Percentiles rank a stretch among this genome's conserved stretches.
Evolutionary conservation across 225 moss, liverwort and hornwort species (phyloP).

Genomic region (Physcomitrium patens): DNA sequence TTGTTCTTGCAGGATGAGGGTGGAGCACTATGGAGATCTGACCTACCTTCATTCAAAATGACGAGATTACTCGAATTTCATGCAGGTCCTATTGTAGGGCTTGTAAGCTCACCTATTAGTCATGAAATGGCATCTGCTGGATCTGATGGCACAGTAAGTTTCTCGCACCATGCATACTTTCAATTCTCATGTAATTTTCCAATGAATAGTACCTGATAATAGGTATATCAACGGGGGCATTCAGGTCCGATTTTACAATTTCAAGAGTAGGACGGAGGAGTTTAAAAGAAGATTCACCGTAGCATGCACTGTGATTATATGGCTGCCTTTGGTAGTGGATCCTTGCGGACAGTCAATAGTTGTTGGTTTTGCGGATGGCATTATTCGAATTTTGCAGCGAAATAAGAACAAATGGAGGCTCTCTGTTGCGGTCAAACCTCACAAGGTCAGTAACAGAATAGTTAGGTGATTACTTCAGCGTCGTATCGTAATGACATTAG

Average conservation of each 20-base stretch:
- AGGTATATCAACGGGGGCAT: slow-evolving; percentile 14
- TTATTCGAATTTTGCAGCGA: slow-evolving; percentile 66
- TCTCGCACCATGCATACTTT: slow-evolving; percentile 16
- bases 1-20: slow-evolving; percentile 79
- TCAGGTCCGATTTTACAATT: slow-evolving; percentile 87
- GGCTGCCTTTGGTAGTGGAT: slow-evolving; percentile 82
- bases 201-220: slow-evolving; percentile 18
- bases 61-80: slow-evolving; percentile 88
- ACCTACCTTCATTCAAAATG: slow-evolving; percentile 73
- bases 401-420: slow-evolving; percentile 73
- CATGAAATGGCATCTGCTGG: slow-evolving; percentile 84
- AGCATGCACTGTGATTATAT: slow-evolving; percentile 71
- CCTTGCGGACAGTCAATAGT: slow-evolving; percentile 67
- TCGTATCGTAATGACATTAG: not conserved
- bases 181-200: not conserved
- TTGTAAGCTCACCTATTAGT: slow-evolving; percentile 81
- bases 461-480: not conserved
- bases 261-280: slow-evolving; percentile 61
- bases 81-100: slow-evolving; percentile 78
- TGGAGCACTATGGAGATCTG: slow-evolving; percentile 89
- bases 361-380: slow-evolving; percentile 85
- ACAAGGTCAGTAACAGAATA: slow-evolving; percentile 64
- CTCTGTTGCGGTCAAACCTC: slow-evolving; percentile 76
- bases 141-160: slow-evolving; percentile 86
- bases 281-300: slow-evolving; percentile 67